Evolutionary conservation across 306 rosid species (phyloP).

Genomic region (Quercus mongolica): DNA sequence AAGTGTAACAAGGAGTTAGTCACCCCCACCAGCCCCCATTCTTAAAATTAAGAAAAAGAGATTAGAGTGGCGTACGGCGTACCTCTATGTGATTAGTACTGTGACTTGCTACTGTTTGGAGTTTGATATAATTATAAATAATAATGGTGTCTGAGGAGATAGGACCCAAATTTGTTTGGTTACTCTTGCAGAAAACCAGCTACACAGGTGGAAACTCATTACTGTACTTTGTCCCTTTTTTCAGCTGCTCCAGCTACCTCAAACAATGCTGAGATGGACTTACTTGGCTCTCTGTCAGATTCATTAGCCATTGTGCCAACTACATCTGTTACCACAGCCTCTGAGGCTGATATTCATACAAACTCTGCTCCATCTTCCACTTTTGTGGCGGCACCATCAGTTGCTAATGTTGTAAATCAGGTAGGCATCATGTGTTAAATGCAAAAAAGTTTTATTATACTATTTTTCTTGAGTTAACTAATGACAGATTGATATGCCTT

Average conservation of each 20-base stretch:
- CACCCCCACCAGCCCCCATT: neutral
- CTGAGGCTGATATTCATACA: slow-evolving; percentile 34
- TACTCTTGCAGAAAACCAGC: slow-evolving; percentile 4
- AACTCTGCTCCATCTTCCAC: slow-evolving; percentile 42
- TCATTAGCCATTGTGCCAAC: slow-evolving; percentile 74
- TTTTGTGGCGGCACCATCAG: slow-evolving; percentile 41
- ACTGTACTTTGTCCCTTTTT: slow-evolving; percentile 11
- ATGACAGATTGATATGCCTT: neutral
- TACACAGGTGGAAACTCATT: slow-evolving; percentile 18
- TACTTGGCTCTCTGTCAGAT: slow-evolving; percentile 78
- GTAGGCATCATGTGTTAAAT: slow-evolving; percentile 30
- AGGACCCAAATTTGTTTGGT: neutral
- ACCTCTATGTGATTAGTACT: neutral
- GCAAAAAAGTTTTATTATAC: neutral
- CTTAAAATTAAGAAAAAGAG: neutral
- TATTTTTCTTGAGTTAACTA: neutral
- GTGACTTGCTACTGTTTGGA: neutral
- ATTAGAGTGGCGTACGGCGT: neutral
- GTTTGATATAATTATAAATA: slow-evolving; percentile 2
- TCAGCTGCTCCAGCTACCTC: slow-evolving; percentile 60
- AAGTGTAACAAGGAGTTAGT: neutral
- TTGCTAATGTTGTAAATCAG: slow-evolving; percentile 52
- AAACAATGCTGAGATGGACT: slow-evolving; percentile 63
- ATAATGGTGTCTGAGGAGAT: slow-evolving; percentile 12
- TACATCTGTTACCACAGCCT: slow-evolving; percentile 35